Evolutionary conservation across 208 protist species (phyloP), one percentile per base, ranked within the genome.

Genomic region (Spongospora subterranea): DNA sequence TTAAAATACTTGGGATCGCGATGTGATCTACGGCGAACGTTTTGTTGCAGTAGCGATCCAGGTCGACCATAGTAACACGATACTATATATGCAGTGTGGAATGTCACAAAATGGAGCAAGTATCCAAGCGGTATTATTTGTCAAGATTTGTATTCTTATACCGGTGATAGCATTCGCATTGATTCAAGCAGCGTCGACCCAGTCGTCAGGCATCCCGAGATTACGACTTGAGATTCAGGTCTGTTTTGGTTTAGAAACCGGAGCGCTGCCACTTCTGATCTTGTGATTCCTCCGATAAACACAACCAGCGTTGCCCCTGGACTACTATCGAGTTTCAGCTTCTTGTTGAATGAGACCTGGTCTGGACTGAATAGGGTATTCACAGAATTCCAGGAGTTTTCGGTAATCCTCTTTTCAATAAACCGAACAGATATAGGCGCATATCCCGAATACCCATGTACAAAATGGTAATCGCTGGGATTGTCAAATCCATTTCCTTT

Each of bases 201-300:
- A 43, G 6, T 82, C 35, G 35, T n/a, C 35, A 82, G n/a, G 71
- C 71, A 6, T 6, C 71, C 40, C 6, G 17, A 82, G 6, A 82
- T 82, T 6, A 82, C 17, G n/a, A 40, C 6, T 6, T 6, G 71
- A 20, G 71, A 82, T 82, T 82, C 35, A 43, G 17, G n/a, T 6
- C 35, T 6, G 17, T 35, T 6, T 6, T 13, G 6, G 71, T 82
- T 82, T 13, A 82, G 71, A 43, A 82, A 82, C n/a, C 71, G 71
- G n/a, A 82, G 6, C 17, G 71, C 71, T 20, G 71, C 71, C 35
- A 82, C 11, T n/a, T 82, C 71, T 20, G 17, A 40, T 82, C 71
- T 35, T 13, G 71, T 82, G 71, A 82, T 82, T 6, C 71, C 71
- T 43, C 71, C 71, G 71, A 82, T 43, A n/a, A 82, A 82, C 35